A percentile compares a stretch with the other conserved stretches of the same genome.
phyloP scores from a whole-genome alignment of 176 grass and related monocot genomes.

The Avena atlantica region DNA sequence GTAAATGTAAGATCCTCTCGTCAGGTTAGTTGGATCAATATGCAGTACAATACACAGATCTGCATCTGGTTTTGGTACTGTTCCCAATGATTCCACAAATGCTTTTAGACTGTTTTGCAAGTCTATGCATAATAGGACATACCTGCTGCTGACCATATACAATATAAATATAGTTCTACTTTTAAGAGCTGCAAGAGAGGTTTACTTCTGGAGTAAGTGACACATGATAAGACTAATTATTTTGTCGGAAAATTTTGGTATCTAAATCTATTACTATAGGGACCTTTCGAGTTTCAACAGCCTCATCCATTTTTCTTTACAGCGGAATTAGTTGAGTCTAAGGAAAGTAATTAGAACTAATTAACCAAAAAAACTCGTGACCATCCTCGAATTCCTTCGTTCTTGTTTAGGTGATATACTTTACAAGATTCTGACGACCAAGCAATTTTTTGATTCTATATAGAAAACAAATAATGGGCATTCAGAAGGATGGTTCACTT shows the following conservation, averaged over 20 bases:
- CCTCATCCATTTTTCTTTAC: not conserved
- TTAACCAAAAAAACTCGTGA: not conserved
- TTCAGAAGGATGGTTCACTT: conserved; percentile 40
- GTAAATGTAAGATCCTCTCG: not conserved
- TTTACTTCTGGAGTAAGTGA: not conserved
- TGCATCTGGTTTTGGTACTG: not conserved
- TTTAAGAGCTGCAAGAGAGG: not conserved
- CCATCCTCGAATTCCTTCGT: not conserved
- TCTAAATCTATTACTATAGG: not conserved
- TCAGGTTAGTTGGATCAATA: not conserved
- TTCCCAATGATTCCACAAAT: not conserved
- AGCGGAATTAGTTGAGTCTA: not conserved
- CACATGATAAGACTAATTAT: not conserved
- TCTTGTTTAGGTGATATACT: conserved; percentile 1
- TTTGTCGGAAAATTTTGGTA: not conserved
- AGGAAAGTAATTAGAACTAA: not conserved
- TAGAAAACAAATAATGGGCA: conserved; percentile 9
- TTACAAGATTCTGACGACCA: not conserved
- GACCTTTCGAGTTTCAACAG: not conserved
- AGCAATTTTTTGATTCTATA: not conserved
- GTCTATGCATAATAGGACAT: not conserved
- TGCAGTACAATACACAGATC: conserved; percentile 1
- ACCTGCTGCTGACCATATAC: not conserved
- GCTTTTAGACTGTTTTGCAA: not conserved
- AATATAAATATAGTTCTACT: not conserved